These are phyloP conservation scores for Saturnispora saitoi DNA, from an alignment of 805 yeast species.

Conservation along the genomic window DNA sequence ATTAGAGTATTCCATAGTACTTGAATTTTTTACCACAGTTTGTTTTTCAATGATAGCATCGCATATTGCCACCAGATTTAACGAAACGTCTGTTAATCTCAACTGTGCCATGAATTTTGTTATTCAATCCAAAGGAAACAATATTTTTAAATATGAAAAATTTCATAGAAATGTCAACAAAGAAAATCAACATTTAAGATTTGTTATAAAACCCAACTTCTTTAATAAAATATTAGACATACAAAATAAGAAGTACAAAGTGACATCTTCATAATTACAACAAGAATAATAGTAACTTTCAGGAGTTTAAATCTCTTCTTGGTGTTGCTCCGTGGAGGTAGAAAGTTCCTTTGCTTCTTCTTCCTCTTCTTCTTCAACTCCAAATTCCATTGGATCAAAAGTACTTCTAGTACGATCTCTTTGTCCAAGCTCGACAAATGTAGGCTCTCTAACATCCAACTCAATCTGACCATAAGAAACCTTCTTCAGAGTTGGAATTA, in stretches of 20 bases:
- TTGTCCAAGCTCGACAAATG: conserved; percentile 54
- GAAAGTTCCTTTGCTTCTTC: not conserved
- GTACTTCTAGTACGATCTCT: conserved; percentile 63
- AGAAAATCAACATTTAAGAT: not conserved
- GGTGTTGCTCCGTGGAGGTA: not conserved
- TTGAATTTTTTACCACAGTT: conserved; percentile 21
- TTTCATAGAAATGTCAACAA: not conserved
- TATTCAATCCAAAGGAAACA: not conserved
- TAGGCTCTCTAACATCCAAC: conserved; percentile 61
- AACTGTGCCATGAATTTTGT: not conserved
- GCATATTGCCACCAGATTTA: conserved; percentile 23
- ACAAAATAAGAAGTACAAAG: not conserved
- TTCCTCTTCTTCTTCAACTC: conserved; percentile 38
- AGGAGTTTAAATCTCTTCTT: not conserved
- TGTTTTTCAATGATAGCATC: conserved; percentile 22
- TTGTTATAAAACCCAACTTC: not conserved
- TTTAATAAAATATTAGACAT: not conserved
- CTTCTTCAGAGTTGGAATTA: conserved; percentile 46
- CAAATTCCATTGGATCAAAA: conserved; percentile 74
- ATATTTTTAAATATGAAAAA: not conserved
- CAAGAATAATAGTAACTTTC: not conserved
- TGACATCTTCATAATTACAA: not conserved
- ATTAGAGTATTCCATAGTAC: conserved; percentile 24
- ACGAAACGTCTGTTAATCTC: conserved; percentile 22
- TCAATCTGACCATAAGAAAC: conserved; percentile 55